Percentiles rank a stretch among this genome's conserved stretches.
phyloP scores from a whole-genome alignment of 768 basidiomycete genomes.

The Pleurotus cornucopiae region DNA sequence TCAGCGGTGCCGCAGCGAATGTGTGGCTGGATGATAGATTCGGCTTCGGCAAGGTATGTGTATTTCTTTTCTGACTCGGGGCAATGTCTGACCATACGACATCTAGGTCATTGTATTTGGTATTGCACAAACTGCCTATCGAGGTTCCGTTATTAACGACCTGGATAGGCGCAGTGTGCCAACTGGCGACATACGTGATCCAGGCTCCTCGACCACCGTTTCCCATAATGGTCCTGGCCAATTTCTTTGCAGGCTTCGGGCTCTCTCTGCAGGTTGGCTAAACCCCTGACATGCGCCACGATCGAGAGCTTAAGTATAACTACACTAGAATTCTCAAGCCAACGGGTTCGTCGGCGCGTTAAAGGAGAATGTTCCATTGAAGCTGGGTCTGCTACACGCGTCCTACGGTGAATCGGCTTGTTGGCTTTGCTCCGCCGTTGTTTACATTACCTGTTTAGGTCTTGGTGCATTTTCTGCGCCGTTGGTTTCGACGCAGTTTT shows the following conservation, averaged over 20 bases:
- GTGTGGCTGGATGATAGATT: slow-evolving; percentile 39
- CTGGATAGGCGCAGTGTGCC: slow-evolving; percentile 33
- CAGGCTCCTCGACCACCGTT: slow-evolving; percentile 48
- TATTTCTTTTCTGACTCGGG: background rate
- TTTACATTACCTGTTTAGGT: slow-evolving; percentile 12
- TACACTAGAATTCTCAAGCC: slow-evolving; percentile 44
- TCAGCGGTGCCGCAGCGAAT: slow-evolving; percentile 42
- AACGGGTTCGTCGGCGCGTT: slow-evolving; percentile 51
- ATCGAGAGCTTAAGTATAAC: background rate
- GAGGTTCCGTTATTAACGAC: slow-evolving; percentile 1
- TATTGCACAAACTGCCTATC: background rate
- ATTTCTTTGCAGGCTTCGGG: slow-evolving; percentile 46
- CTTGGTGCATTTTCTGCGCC: slow-evolving; percentile 54
- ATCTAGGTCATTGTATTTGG: slow-evolving; percentile 18
- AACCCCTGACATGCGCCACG: no score
- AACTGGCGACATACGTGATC: slow-evolving; percentile 40
- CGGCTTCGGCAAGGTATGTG: slow-evolving; percentile 42
- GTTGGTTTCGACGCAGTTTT: slow-evolving; percentile 63
- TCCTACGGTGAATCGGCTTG: slow-evolving; percentile 34
- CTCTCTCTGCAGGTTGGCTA: slow-evolving; percentile 36
- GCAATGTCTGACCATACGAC: background rate
- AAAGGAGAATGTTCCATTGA: slow-evolving; percentile 34
- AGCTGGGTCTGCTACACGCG: slow-evolving; percentile 51
- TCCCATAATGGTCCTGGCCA: slow-evolving; percentile 42
- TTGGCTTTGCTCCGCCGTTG: background rate